Base-by-base conservation (phyloP, 2,329 filamentous ascomycete genomes). In the Diplodia intermedia region DNA sequence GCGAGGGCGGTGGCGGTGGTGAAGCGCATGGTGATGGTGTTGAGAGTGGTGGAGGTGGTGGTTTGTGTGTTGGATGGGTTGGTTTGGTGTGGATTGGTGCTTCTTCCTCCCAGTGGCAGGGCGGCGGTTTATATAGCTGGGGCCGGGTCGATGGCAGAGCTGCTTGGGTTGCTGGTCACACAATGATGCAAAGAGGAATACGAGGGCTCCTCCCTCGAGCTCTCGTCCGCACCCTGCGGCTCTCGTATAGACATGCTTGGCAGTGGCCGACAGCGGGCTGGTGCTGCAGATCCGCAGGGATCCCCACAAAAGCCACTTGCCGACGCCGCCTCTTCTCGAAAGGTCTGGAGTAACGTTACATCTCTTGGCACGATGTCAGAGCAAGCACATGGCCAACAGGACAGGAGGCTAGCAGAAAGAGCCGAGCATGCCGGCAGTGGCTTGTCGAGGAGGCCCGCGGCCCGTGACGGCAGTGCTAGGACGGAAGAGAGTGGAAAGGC, bases 231-330 rank as follows among this genome's bases (percentile, higher is more conserved):
- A 38, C 60, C 60, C 60, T 63, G 60, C 60, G 60, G 60, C 60
- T 63, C 60, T 63, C 60, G 60, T 63, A 52, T 63, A 63, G 43
- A 11, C 29, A 7, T 18, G 29, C 60, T 63, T 38, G 60, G 60
- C 60, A 31, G 50, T 23, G 43, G 57, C 57, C 43, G 40, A 62
- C 57, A 40, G 11, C 11, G 43, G 57, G 40, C 18, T 36, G 57
- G 57, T 40, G 57, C 60, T 38, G n/a, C 36, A 47, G 60, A 63
- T 63, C 60, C 50, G 26, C 26, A 62, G 57, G 57, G 29, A 63
- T 52, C 60, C 60, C 60, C 60, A 63, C 60, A 63, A 63, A 52
- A 63, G 60, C 60, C 60, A 63, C 60, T 31, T 23, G 23, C 57
- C 26, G 18, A 20, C 31, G 55, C 55, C 55, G 40, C 55, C 55